These are phyloP conservation scores for Incumbomyces lentus DNA, from an alignment of 2,329 filamentous ascomycete species.

Conservation along the genomic window DNA sequence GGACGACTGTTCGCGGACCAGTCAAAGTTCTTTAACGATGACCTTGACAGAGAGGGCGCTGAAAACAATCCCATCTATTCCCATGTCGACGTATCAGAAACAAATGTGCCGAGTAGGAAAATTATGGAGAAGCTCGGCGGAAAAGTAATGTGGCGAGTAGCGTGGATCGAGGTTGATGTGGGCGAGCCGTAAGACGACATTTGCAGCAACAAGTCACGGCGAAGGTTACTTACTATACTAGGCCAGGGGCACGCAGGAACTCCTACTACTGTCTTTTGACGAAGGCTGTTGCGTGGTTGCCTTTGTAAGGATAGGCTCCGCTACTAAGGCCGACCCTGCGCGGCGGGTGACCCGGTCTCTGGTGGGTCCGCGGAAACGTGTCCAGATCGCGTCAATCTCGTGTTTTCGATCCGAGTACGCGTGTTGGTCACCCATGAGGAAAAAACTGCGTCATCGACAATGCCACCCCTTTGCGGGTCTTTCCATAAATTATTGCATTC, in stretches of 20 bases:
- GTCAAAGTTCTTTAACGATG: conserved; percentile 20
- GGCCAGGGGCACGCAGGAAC: too few species aligned
- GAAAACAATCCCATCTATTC: conserved; percentile 20
- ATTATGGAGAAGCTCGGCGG: conserved; percentile 38
- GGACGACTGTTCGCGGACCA: conserved; percentile 25
- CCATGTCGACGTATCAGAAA: conserved; percentile 30
- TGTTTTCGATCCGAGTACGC: neutral
- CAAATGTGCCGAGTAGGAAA: conserved; percentile 29
- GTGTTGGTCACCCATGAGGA: neutral
- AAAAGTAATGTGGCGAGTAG: conserved; percentile 25
- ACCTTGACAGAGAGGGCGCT: conserved; percentile 14
- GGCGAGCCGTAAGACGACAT: neutral
- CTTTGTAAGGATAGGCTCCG: too few species aligned
- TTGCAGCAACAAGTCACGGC: neutral
- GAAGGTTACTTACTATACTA: too few species aligned
- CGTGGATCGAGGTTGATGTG: conserved; percentile 31
- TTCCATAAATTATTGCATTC: too few species aligned
- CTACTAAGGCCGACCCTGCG: too few species aligned
- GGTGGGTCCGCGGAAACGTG: too few species aligned
- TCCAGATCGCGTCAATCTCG: conserved; percentile 5
- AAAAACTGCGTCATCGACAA: conserved; percentile 4
- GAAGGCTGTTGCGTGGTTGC: too few species aligned
- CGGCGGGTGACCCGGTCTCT: too few species aligned
- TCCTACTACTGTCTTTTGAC: too few species aligned
- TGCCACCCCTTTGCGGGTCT: neutral